phyloP scores from a whole-genome alignment of 2,329 filamentous ascomycete species.

The Cytospora piceicola region DNA sequence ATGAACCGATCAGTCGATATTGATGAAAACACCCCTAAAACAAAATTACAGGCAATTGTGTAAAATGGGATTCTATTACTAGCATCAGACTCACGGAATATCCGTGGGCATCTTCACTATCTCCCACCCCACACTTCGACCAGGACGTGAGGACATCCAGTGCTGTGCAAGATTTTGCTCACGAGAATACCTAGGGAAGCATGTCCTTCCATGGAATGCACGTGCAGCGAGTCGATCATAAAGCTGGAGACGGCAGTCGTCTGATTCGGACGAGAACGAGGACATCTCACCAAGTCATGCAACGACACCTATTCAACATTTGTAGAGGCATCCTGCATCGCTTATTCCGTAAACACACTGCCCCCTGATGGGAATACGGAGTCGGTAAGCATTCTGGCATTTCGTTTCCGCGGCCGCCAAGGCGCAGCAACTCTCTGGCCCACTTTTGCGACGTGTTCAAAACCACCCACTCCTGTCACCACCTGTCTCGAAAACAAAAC shows the following conservation, averaged over 20 bases:
- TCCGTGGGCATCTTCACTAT: background rate
- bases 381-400: background rate
- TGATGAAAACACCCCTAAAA: background rate
- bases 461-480: background rate
- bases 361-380: background rate
- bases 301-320: background rate
- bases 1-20: background rate
- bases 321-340: background rate
- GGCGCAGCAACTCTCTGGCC: background rate
- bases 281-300: background rate
- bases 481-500: background rate
- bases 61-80: background rate
- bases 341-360: background rate
- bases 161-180: too few species aligned
- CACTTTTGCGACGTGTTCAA: constrained; percentile 2
- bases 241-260: background rate
- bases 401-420: background rate
- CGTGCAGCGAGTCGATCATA: background rate
- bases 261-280: too few species aligned
- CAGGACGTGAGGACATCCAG: too few species aligned
- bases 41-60: background rate
- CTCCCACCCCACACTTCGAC: too few species aligned
- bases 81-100: background rate
- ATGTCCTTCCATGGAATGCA: background rate
- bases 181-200: too few species aligned